Percentiles rank a stretch among this genome's conserved stretches.
phyloP scores from a whole-genome alignment of 2,329 filamentous ascomycete species.

The Fusarium mundagurra region DNA sequence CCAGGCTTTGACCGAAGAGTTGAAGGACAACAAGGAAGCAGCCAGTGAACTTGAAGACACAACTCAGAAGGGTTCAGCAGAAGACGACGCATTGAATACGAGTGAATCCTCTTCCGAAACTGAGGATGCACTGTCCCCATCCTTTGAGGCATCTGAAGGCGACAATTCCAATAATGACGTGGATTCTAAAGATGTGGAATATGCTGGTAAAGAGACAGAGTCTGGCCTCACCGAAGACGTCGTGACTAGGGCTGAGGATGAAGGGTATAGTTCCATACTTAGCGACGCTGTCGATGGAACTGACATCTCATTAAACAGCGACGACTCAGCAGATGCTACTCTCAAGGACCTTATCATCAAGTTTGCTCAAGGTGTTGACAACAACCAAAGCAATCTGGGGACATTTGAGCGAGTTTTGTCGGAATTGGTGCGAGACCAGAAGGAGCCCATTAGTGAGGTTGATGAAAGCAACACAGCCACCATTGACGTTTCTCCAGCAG shows the following conservation, averaged over 20 bases:
- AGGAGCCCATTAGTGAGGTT: conserved; percentile 37
- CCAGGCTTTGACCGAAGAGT: conserved; percentile 55
- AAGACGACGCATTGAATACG: background rate
- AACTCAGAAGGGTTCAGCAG: conserved; percentile 2
- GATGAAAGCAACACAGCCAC: background rate
- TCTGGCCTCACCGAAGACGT: background rate
- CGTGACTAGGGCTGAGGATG: background rate
- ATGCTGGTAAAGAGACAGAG: background rate
- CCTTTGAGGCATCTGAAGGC: background rate
- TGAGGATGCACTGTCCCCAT: background rate
- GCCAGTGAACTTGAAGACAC: conserved; percentile 25
- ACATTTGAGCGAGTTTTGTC: conserved; percentile 63
- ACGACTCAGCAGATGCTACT: conserved; percentile 30
- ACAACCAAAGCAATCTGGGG: conserved; percentile 53
- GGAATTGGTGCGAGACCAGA: conserved; percentile 54
- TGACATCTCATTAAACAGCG: background rate
- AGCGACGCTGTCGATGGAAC: background rate
- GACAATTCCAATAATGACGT: background rate
- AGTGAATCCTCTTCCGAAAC: background rate
- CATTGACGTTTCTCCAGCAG: background rate
- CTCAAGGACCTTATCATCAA: conserved; percentile 63
- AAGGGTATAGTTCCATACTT: background rate
- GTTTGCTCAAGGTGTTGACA: conserved; percentile 59
- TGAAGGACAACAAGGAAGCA: conserved; percentile 39
- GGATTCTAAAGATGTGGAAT: background rate